Percentiles rank a stretch among this genome's conserved stretches.
These are phyloP conservation scores for Tricladium varicosporioides DNA, from an alignment of 2,329 filamentous ascomycete genomes.

Conservation along the genomic window DNA sequence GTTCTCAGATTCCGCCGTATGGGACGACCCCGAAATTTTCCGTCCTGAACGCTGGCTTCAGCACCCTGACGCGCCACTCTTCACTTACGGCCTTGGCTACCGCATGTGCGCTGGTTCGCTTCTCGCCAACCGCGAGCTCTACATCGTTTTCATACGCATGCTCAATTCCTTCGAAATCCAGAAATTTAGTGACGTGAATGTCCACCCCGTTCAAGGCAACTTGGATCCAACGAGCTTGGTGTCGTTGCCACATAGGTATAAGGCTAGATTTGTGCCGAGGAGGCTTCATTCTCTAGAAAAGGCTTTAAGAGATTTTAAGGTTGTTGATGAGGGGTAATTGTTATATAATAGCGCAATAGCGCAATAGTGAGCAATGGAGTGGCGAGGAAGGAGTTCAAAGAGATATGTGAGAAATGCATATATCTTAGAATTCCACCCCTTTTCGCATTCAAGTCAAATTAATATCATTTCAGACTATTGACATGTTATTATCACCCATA, in stretches of 20 bases:
- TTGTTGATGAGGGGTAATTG: slow-evolving; percentile 6
- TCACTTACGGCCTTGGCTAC: slow-evolving; percentile 65
- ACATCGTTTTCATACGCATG: slow-evolving; percentile 61
- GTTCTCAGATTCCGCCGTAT: slow-evolving; percentile 48
- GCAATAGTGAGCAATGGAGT: no score
- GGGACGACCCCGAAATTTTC: slow-evolving; percentile 57
- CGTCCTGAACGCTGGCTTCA: slow-evolving; percentile 62
- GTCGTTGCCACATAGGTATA: slow-evolving; percentile 56
- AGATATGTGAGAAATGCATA: no score
- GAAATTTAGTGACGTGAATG: slow-evolving; percentile 52
- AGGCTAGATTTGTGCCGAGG: slow-evolving; percentile 56
- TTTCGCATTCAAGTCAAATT: no score
- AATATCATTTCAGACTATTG: no score
- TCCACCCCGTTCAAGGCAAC: slow-evolving; percentile 57
- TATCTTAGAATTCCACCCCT: no score
- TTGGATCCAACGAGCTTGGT: slow-evolving; percentile 62
- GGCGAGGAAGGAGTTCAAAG: no score
- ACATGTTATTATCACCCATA: no score
- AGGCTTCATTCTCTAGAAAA: slow-evolving; percentile 43
- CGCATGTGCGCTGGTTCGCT: slow-evolving; percentile 62
- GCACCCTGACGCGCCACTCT: slow-evolving; percentile 57
- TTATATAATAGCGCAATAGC: no score
- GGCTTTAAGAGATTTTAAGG: slow-evolving; percentile 35
- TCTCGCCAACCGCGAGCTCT: slow-evolving; percentile 63
- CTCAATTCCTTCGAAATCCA: slow-evolving; percentile 60